These are phyloP conservation scores for Aspergillus ochraceoroseus DNA, from an alignment of 2,329 filamentous ascomycete genomes.

Conservation along the genomic window DNA sequence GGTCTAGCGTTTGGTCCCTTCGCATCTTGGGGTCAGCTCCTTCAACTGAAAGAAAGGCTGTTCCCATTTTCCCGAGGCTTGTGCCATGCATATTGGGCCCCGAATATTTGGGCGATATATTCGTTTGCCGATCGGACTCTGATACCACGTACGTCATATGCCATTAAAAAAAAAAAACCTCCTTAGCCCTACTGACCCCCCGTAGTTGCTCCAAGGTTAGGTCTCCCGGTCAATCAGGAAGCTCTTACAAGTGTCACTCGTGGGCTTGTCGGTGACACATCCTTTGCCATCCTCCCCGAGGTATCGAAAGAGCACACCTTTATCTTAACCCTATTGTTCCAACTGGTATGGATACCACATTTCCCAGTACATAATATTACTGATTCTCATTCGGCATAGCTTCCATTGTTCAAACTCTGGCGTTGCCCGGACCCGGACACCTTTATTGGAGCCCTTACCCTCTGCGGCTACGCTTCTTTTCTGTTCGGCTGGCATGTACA, in stretches of 20 bases:
- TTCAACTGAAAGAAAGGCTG: slow-evolving; percentile 74
- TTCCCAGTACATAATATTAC: slow-evolving; percentile 17
- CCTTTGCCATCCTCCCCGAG: slow-evolving; percentile 88
- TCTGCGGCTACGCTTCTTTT: slow-evolving; percentile 95
- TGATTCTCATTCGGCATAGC: slow-evolving; percentile 32
- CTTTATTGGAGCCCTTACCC: slow-evolving; percentile 82
- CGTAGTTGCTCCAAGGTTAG: slow-evolving; percentile 78
- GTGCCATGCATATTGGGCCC: slow-evolving; percentile 97
- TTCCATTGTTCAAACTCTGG: slow-evolving; percentile 79
- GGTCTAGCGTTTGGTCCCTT: slow-evolving; percentile 87
- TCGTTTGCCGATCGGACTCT: slow-evolving; percentile 81
- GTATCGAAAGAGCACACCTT: slow-evolving; percentile 78
- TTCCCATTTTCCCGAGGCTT: slow-evolving; percentile 93
- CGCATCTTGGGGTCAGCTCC: slow-evolving; percentile 70
- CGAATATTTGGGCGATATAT: slow-evolving; percentile 95
- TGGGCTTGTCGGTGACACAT: slow-evolving; percentile 85
- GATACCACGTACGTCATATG: slow-evolving; percentile 72
- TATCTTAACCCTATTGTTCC: slow-evolving; percentile 72
- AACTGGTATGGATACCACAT: slow-evolving; percentile 50
- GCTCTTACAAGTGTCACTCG: slow-evolving; percentile 86
- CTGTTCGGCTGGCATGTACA: slow-evolving; percentile 98
- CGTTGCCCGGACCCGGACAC: slow-evolving; percentile 74
- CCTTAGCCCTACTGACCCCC: too few relatives aligned
- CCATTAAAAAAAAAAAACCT: too few relatives aligned
- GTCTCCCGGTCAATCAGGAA: slow-evolving; percentile 64